phyloP scores from a whole-genome alignment of 768 basidiomycete genomes.

The Russula emetica region DNA sequence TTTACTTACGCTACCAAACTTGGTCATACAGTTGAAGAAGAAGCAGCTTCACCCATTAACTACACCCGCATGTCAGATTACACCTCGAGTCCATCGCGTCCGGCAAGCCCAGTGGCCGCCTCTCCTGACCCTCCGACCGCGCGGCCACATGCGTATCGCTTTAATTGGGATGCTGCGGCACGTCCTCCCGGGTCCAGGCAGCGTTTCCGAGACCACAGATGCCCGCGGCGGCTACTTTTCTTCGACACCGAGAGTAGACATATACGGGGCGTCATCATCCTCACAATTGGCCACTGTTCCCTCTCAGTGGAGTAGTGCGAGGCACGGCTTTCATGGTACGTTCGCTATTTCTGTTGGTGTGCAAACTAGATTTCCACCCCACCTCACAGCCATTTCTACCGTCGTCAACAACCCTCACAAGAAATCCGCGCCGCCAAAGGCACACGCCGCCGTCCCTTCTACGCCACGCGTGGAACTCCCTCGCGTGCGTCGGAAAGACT shows the following conservation, averaged over 20 bases:
- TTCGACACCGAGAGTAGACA: slow-evolving; percentile 42
- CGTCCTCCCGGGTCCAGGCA: slow-evolving; percentile 61
- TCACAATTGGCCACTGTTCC: slow-evolving; percentile 50
- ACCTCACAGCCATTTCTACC: slow-evolving; percentile 76
- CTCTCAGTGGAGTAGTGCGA: slow-evolving; percentile 72
- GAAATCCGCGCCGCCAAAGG: slow-evolving; percentile 79
- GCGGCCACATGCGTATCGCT: slow-evolving; percentile 53
- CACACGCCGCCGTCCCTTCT: slow-evolving; percentile 73
- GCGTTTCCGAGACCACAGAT: slow-evolving; percentile 68
- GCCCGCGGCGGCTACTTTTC: slow-evolving; percentile 57
- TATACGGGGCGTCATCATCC: slow-evolving; percentile 44
- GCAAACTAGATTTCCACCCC: slow-evolving; percentile 11
- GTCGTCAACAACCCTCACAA: slow-evolving; percentile 89
- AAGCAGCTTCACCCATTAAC: not conserved
- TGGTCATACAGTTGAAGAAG: not conserved
- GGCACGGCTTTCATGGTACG: slow-evolving; percentile 86
- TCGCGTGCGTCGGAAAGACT: slow-evolving; percentile 76
- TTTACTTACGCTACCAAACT: not conserved
- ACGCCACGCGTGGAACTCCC: slow-evolving; percentile 71
- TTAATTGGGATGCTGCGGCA: slow-evolving; percentile 66
- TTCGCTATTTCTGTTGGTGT: slow-evolving; percentile 8
- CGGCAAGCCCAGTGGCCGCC: slow-evolving; percentile 50
- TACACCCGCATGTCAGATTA: slow-evolving; percentile 38
- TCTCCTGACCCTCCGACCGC: slow-evolving; percentile 45
- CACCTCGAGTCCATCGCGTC: slow-evolving; percentile 53